Conservation (phyloP, 2,329 filamentous ascomycete genomes). For the Pyricularia pennisetigena region DNA sequence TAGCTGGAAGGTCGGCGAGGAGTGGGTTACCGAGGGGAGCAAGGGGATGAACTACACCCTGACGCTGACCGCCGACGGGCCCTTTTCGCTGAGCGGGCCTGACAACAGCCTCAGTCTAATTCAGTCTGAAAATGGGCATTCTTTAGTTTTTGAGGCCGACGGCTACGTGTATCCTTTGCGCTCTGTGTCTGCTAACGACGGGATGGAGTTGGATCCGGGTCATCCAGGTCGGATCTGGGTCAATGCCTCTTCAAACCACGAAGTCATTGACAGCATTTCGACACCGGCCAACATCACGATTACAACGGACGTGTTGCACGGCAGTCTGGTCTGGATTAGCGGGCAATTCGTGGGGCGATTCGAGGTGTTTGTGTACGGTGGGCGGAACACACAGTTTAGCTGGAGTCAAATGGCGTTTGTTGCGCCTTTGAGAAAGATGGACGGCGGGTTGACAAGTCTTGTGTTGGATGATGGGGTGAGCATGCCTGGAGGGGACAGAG, state of each 20-base stretch:
- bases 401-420: constrained; percentile 50
- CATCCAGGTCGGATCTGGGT: constrained; percentile 42
- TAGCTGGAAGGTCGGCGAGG: not conserved
- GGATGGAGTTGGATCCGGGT: constrained; percentile 33
- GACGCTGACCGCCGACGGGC: constrained; percentile 24
- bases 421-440: constrained; percentile 16
- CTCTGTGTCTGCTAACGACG: constrained; percentile 28
- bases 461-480: not conserved
- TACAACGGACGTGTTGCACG: constrained; percentile 31
- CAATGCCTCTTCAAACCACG: constrained; percentile 34
- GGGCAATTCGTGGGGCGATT: constrained; percentile 36
- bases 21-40: not conserved
- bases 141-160: constrained; percentile 30
- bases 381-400: constrained; percentile 37
- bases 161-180: constrained; percentile 38
- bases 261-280: constrained; percentile 20
- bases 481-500: not conserved
- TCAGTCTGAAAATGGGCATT: constrained; percentile 14
- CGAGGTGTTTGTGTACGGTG: constrained; percentile 44
- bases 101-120: constrained; percentile 30
- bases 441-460: not conserved
- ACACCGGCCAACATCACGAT: constrained; percentile 26
- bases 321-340: constrained; percentile 38
- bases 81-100: constrained; percentile 31
- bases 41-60: constrained; percentile 50